Evolutionary conservation across 345 rosid species (phyloP), one percentile per base, ranked within the genome.

Genomic region (Cardamine chenopodiifolia): DNA sequence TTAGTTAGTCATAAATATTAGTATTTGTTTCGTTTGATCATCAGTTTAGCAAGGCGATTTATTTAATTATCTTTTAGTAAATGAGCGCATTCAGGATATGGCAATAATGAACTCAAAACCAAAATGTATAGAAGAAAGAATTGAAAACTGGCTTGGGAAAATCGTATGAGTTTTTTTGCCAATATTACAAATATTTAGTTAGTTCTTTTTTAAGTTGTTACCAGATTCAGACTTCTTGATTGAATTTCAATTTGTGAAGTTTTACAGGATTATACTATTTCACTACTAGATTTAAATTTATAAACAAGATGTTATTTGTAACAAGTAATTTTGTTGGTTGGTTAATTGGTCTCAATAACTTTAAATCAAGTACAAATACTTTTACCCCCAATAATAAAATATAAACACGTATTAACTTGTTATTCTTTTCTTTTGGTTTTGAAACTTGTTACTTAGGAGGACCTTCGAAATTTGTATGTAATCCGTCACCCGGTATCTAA

Each of bases 21-120:
- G 12, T 34, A 45, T 6, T 74, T 74, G 50, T 47, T 47, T 74
- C 13, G 23, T 65, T 73, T 65, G 31, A 5, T 64, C 57, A 32
- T 72, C 25, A 29, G 22, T 37, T 13, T 35, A 5, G 45, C 20
- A 40, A 14, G 11, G 20, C 5, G 20, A 3, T 18, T 25, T 14
- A 13, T 14, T 13, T 18, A 10, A 1, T 25, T 25, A n/a, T 11
- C 6, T 42, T 26, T 13, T 62, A 39, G 68, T 26, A 17, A 47
- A 13, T 22, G 20, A 14, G n/a, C 5, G 19, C 14, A 17, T 29
- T 32, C 10, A 50, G 18, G 18, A 15, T 42, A 42, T 2, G 42
- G 15, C 25, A 19, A 48, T 14, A 34, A 4, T 39, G 17, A 26
- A 26, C 18, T 10, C 39, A 44, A 34, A 34, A 48, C 28, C 39